A percentile compares a stretch with the other conserved stretches of the same genome.
phyloP scores from a whole-genome alignment of 352 stramenopile genomes.

The Globisporangium solare region DNA sequence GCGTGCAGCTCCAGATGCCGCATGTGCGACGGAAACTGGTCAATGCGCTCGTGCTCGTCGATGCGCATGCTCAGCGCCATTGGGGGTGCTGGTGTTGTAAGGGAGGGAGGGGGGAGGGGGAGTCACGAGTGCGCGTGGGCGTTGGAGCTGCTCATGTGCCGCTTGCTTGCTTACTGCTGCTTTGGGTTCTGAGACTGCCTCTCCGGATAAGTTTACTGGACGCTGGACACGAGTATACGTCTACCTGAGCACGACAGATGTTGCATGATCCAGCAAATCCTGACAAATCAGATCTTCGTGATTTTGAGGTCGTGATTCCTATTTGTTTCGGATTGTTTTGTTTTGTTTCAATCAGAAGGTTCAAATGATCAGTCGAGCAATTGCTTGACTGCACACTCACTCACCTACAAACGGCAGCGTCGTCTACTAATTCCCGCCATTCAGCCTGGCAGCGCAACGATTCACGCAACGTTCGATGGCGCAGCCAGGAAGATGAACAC shows the following conservation, averaged over 20 bases:
- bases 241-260: not conserved
- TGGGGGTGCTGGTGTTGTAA: no score
- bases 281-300: no score
- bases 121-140: not conserved
- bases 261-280: no score
- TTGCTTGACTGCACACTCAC: no score
- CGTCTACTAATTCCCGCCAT: no score
- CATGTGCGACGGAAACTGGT: conserved; percentile 15
- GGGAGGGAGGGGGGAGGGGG: not conserved
- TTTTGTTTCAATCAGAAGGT: no score
- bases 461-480: conserved; percentile 17
- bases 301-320: no score
- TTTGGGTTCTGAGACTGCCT: conserved; percentile 1
- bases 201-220: conserved; percentile 1
- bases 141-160: not conserved
- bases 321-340: not conserved
- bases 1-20: conserved; percentile 24
- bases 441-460: no score
- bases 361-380: no score
- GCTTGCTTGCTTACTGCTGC: not conserved
- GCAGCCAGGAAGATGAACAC: conserved; percentile 32
- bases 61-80: conserved; percentile 11
- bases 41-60: conserved; percentile 10
- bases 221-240: not conserved
- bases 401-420: no score